Conservation (phyloP, 371 early-diverging fungal species). For the Batrachochytrium dendrobatidis region DNA sequence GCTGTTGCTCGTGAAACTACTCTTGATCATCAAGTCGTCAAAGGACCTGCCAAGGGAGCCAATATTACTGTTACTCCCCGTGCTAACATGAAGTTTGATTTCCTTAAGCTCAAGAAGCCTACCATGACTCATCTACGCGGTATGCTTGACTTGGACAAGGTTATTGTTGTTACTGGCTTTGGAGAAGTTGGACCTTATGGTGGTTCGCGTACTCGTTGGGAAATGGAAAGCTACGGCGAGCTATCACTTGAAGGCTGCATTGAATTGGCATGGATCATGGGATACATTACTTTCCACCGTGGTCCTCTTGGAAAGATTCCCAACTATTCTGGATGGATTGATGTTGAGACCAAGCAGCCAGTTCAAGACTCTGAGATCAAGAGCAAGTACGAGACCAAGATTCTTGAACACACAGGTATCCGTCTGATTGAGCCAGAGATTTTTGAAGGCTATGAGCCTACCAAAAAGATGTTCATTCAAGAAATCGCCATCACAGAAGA, state of each 20-base stretch:
- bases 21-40: conserved; percentile 68
- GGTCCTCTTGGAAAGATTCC: conserved; percentile 72
- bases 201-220: conserved; percentile 92
- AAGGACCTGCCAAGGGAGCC: conserved; percentile 67
- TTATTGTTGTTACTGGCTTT: conserved; percentile 90
- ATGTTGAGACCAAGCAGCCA: conserved; percentile 82
- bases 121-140: conserved; percentile 72
- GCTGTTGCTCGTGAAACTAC: conserved; percentile 73
- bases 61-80: conserved; percentile 61
- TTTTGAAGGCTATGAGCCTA: conserved; percentile 87
- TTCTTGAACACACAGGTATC: conserved; percentile 89
- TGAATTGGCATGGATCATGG: conserved; percentile 97
- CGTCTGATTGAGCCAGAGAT: conserved; percentile 86
- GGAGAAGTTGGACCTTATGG: conserved; percentile 95
- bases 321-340: conserved; percentile 91
- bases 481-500: conserved; percentile 89
- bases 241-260: conserved; percentile 94
- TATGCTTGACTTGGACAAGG: conserved; percentile 86
- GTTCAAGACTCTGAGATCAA: conserved; percentile 89
- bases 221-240: conserved; percentile 87
- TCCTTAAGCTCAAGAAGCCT: conserved; percentile 66
- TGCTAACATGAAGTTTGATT: conserved; percentile 89
- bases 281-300: conserved; percentile 82
- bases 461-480: conserved; percentile 80
- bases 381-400: conserved; percentile 85